phyloP scores from a whole-genome alignment of 2,329 filamentous ascomycete genomes.

The Botrytis byssoidea region DNA sequence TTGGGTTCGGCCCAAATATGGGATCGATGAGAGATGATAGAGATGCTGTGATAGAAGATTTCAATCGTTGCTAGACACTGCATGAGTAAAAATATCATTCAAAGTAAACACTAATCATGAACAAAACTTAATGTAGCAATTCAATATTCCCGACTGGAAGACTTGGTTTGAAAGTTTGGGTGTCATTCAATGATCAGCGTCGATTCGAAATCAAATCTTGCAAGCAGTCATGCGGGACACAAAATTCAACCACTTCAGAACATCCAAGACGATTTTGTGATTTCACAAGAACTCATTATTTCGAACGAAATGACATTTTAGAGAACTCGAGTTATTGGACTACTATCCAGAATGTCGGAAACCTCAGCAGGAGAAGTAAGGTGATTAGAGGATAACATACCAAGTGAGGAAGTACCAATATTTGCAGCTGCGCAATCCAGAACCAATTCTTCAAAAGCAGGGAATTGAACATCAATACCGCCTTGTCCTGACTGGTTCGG shows the following conservation, averaged over 20 bases:
- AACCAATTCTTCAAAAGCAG: conserved; percentile 38
- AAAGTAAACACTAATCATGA: too few relatives aligned
- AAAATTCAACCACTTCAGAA: background rate
- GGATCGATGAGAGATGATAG: conserved; percentile 59
- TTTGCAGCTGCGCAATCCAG: conserved; percentile 25
- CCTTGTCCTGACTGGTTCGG: conserved; percentile 38
- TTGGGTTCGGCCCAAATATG: conserved; percentile 27
- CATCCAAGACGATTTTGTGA: background rate
- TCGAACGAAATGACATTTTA: background rate
- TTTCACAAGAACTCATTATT: background rate
- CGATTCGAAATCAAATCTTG: background rate
- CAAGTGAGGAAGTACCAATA: conserved; percentile 26
- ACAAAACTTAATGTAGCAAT: background rate
- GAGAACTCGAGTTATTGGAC: background rate
- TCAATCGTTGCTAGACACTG: conserved; percentile 55
- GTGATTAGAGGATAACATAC: conserved; percentile 15
- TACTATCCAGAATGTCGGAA: background rate
- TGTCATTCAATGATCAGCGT: background rate
- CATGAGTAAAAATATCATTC: background rate
- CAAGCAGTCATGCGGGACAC: background rate
- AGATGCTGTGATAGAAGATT: conserved; percentile 62
- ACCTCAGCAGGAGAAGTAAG: background rate
- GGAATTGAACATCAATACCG: conserved; percentile 27
- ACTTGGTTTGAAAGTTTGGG: background rate
- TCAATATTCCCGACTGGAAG: background rate